phyloP scores from a whole-genome alignment of 768 basidiomycete species.

The Multifurca ochricompacta region DNA sequence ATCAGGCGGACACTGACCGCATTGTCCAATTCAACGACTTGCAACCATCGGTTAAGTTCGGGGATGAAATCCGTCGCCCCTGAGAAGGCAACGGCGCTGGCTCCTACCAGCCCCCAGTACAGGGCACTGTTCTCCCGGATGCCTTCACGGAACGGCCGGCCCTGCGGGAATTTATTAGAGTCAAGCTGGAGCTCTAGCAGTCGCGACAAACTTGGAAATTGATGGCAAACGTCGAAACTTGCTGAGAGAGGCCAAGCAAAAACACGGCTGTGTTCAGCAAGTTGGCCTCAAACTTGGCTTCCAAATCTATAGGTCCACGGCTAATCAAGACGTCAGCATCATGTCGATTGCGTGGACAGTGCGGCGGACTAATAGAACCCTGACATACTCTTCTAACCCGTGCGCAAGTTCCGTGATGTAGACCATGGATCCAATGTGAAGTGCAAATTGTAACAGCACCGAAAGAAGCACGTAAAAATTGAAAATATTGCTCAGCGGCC shows the following conservation, averaged over 20 bases:
- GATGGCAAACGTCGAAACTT: constrained; percentile 97
- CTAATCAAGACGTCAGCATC: constrained; percentile 30
- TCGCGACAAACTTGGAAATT: constrained; percentile 73
- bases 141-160: constrained; percentile 96
- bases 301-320: constrained; percentile 76
- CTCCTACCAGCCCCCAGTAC: constrained; percentile 87
- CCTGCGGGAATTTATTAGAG: constrained; percentile 35
- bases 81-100: constrained; percentile 83
- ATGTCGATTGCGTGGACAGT: neutral
- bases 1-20: constrained; percentile 42
- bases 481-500: constrained; percentile 93
- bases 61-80: constrained; percentile 94
- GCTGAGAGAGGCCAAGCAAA: constrained; percentile 89
- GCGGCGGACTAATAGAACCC: neutral
- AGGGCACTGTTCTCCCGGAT: constrained; percentile 94
- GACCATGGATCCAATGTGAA: constrained; percentile 84
- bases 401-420: constrained; percentile 90
- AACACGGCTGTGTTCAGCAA: constrained; percentile 96
- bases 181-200: neutral
- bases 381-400: constrained; percentile 63
- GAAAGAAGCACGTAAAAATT: constrained; percentile 92
- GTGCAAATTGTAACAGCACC: constrained; percentile 85
- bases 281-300: constrained; percentile 94
- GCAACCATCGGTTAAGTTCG: constrained; percentile 93
- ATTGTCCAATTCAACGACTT: constrained; percentile 84